A percentile compares a stretch with the other conserved stretches of the same genome.
Evolutionary conservation across 495 filamentous ascomycete genomes (phyloP).

Genomic region (Penicillium verhagenii): DNA sequence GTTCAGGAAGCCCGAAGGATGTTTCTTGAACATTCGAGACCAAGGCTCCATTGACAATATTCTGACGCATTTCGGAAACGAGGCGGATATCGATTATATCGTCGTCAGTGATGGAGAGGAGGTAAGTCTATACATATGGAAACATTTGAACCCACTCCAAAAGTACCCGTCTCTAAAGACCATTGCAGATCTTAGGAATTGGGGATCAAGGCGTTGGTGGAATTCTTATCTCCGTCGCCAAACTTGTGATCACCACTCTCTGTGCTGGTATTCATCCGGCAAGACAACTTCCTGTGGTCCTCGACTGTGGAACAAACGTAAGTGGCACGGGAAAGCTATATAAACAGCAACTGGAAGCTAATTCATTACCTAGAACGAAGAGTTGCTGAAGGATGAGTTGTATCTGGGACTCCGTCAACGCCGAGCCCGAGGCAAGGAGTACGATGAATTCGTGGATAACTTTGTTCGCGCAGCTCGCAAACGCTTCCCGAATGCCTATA

Average conservation of each 20-base stretch:
- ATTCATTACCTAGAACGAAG: constrained; percentile 55
- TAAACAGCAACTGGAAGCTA: background rate
- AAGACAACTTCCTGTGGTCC: constrained; percentile 73
- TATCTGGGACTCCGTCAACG: constrained; percentile 74
- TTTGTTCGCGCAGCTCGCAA: constrained; percentile 68
- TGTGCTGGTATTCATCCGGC: constrained; percentile 85
- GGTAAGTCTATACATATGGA: constrained; percentile 23
- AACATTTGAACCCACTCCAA: no score
- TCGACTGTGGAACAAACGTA: constrained; percentile 86
- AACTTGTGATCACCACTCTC: constrained; percentile 76
- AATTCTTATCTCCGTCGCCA: constrained; percentile 81
- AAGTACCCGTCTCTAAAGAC: constrained; percentile 21
- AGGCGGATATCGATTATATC: constrained; percentile 83
- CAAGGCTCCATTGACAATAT: constrained; percentile 58
- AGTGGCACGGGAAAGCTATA: background rate
- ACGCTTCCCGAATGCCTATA: constrained; percentile 75
- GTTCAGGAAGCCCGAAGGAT: constrained; percentile 75
- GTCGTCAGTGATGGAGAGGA: constrained; percentile 80
- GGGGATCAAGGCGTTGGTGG: constrained; percentile 90
- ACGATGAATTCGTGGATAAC: constrained; percentile 73
- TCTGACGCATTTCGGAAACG: constrained; percentile 63
- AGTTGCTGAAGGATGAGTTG: constrained; percentile 73
- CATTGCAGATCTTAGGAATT: constrained; percentile 73
- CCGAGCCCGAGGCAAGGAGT: constrained; percentile 67
- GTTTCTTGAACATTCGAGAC: constrained; percentile 55